Evolutionary conservation across 1,139 yeast species (phyloP), one percentile per base, ranked within the genome.

Genomic region (Saccharomyces hybrid): DNA sequence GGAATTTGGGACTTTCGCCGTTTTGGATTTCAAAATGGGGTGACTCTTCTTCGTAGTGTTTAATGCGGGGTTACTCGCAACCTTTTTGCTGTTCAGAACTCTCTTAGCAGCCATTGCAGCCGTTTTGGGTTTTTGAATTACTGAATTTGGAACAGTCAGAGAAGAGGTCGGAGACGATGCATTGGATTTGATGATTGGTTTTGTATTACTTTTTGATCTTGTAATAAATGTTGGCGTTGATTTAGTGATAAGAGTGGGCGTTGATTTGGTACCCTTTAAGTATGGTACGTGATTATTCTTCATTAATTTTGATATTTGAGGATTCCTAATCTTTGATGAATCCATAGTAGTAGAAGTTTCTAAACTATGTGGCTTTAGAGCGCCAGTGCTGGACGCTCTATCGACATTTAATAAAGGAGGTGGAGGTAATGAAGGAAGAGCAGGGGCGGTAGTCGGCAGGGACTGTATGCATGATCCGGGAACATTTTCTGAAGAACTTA

Each of bases 151-250:
- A 42, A 8, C 50, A 32, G 11, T 59, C 47, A 13, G 56, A 16
- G 44, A 38, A 16, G 44, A 38, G 16, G 44, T 38, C 13, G 44
- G 25, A 20, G 44, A 38, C 9, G 44, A 38, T 16, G 44, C 13
- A 20, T 23, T 11, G 25, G 44, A 38, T 38, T 38, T 38, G 4
- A 7, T 20, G 7, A 5, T 55, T 26, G 59, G 32, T 8, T 52
- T 46, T 50, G 53, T 20, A 7, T 54, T 20, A 6, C 57, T 20
- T 23, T 49, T 51, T 4, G 51, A 6, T 49, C 51, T 50, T 4
- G 48, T 34, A 8, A 52, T 46, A 31, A 52, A 30, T 8, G 57
- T 30, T 5, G 62, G 54, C 3, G 59, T 30, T 14, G 63, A 57
- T 31, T 52, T 56, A 8, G 56, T 49, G 3, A 38, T 38, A 38